Evolutionary conservation across 148 eudicot genomes (phyloP), one percentile per base, ranked within the genome.

Genomic region (Chenopodium quinoa): DNA sequence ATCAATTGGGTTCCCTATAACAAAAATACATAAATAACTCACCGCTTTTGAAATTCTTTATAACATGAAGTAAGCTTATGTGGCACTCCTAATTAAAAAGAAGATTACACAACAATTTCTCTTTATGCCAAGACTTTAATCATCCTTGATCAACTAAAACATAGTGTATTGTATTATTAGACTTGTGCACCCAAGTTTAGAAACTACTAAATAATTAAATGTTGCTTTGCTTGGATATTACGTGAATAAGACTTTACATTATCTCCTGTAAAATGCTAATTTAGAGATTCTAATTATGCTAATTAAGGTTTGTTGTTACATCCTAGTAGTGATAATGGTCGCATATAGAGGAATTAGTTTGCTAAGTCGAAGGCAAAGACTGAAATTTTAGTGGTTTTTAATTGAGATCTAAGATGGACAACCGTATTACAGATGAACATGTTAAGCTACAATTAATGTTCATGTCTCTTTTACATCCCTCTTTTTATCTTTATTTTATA

Each of bases 271-370:
- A 19, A 37, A 32, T 7, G 32, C 17, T 76, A 76, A 58, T 25
- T 31, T 9, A 71, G 34, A 80, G 76, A 60, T 63, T 80, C 37
- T 54, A 60, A 69, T 76, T 76, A 25, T 78, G n/a, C 14, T 5
- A 27, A 62, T 29, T 63, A 40, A 47, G 27, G 72, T 31, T 80
- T 75, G 75, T 3, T 67, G 74, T 81, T 81, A 75, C 83, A 32
- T 67, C 16, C 13, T 75, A 11, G 56, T 80, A 74, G 78, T 46
- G 8, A 71, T 0, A 58, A 73, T 44, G 73, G 65, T 75, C 75
- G 79, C 56, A 82, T 68, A 76, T n/a, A 79, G 60, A 56, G 84
- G 84, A 73, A 82, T 82, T 76, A 76, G 84, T 82, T 69, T 44
- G 84, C 84, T 69, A 76, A 54, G 23, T 58, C 12, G 69, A 82